phyloP scores from a whole-genome alignment of 495 filamentous ascomycete genomes.

The Mytilinidion resinicola region DNA sequence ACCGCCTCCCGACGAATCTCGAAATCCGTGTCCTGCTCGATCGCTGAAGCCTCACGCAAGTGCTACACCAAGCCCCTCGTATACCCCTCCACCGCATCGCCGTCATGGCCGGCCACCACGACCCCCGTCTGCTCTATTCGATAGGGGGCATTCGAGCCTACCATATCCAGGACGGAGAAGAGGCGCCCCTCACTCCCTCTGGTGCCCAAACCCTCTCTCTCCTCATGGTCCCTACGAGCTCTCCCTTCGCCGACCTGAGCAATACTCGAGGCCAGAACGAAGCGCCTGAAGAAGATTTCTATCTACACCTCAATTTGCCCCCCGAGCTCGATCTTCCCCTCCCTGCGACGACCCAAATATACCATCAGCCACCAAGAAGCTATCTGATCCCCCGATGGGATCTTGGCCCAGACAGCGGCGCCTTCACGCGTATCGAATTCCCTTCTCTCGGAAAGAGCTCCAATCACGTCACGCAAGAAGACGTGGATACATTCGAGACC shows the following conservation, averaged over 20 bases:
- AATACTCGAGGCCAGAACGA: conserved; percentile 49
- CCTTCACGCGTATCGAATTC: conserved; percentile 87
- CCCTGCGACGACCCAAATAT: conserved; percentile 90
- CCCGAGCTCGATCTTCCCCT: conserved; percentile 89
- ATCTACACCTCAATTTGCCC: conserved; percentile 85
- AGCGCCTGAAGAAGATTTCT: conserved; percentile 81
- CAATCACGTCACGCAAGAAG: conserved; percentile 71
- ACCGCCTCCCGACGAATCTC: background rate
- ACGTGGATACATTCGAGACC: conserved; percentile 93
- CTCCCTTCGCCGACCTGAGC: conserved; percentile 58
- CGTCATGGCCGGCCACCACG: conserved; percentile 47
- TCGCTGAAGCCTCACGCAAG: background rate
- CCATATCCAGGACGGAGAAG: conserved; percentile 81
- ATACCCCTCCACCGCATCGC: background rate
- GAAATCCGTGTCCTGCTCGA: background rate
- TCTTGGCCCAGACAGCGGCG: conserved; percentile 73
- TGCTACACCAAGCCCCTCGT: background rate
- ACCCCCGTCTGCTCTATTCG: conserved; percentile 76
- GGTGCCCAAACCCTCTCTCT: conserved; percentile 84
- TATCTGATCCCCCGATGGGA: conserved; percentile 95
- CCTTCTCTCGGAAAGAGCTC: conserved; percentile 59
- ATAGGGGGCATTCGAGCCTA: conserved; percentile 79
- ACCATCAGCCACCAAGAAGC: conserved; percentile 79
- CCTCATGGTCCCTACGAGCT: conserved; percentile 85
- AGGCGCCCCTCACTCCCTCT: conserved; percentile 72